These are phyloP conservation scores for Decorospora gaudefroyi DNA, from an alignment of 2,329 filamentous ascomycete genomes.

Conservation along the genomic window DNA sequence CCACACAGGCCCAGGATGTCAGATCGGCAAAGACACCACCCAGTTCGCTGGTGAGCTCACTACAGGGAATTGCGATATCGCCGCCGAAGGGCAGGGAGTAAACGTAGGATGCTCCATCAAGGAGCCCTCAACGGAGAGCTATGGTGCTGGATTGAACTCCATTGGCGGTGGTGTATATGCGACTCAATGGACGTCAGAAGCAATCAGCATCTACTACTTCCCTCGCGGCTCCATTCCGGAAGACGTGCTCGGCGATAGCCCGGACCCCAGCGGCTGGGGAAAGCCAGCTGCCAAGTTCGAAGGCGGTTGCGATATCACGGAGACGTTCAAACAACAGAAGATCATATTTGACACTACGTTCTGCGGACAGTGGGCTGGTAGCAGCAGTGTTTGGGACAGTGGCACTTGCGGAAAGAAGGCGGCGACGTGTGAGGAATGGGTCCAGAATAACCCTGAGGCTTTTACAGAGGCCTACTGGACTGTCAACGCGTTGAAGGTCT, in stretches of 20 bases:
- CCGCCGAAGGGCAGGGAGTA: conserved; percentile 45
- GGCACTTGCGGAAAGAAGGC: conserved; percentile 66
- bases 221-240: conserved; percentile 66
- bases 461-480: conserved; percentile 78
- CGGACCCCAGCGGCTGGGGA: conserved; percentile 71
- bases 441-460: conserved; percentile 68
- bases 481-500: conserved; percentile 56
- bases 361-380: conserved; percentile 81
- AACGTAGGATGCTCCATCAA: conserved; percentile 53
- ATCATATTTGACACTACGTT: conserved; percentile 84
- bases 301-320: conserved; percentile 69
- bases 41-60: conserved; percentile 57
- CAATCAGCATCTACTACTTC: conserved; percentile 84
- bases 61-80: conserved; percentile 56
- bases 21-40: conserved; percentile 43
- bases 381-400: conserved; percentile 65
- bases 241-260: conserved; percentile 63
- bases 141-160: conserved; percentile 59
- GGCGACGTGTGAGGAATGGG: conserved; percentile 71
- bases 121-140: conserved; percentile 49
- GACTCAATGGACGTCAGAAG: conserved; percentile 66
- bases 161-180: conserved; percentile 54
- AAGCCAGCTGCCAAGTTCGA: conserved; percentile 69
- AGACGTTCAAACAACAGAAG: conserved; percentile 71
- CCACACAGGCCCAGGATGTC: conserved; percentile 54